Conservation (phyloP, 805 yeast genomes). For the Kurtzmaniella fragi region DNA sequence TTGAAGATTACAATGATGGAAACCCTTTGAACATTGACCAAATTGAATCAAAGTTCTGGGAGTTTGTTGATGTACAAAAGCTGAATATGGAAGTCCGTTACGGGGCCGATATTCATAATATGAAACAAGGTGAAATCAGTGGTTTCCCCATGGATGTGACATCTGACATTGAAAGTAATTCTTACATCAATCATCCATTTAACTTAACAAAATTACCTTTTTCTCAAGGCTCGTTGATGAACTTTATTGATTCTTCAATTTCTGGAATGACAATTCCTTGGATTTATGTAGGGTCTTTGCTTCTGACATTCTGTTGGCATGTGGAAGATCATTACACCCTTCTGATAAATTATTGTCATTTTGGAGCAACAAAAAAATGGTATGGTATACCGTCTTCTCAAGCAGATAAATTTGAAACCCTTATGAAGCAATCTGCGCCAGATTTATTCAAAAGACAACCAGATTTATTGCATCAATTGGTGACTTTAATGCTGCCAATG, state of each 20-base stretch:
- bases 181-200: slow-evolving; percentile 61
- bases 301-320: slow-evolving; percentile 96
- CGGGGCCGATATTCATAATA: slow-evolving; percentile 81
- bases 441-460: slow-evolving; percentile 82
- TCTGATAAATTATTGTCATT: slow-evolving; percentile 88
- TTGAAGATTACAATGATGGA: slow-evolving; percentile 20
- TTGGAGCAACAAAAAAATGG: slow-evolving; percentile 90
- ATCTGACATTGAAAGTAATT: slow-evolving; percentile 12
- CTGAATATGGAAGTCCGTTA: slow-evolving; percentile 59
- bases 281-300: slow-evolving; percentile 85
- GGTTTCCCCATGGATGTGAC: slow-evolving; percentile 60
- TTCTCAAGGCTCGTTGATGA: slow-evolving; percentile 63
- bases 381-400: slow-evolving; percentile 76
- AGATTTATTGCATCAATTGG: slow-evolving; percentile 80
- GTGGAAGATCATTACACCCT: slow-evolving; percentile 91
- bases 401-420: slow-evolving; percentile 59
- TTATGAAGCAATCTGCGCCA: slow-evolving; percentile 65
- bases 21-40: slow-evolving; percentile 34
- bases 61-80: slow-evolving; percentile 32
- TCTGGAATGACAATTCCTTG: slow-evolving; percentile 96
- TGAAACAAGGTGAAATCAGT: slow-evolving; percentile 57
- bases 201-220: slow-evolving; percentile 71
- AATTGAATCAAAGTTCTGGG: slow-evolving; percentile 70
- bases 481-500: slow-evolving; percentile 73
- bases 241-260: slow-evolving; percentile 58